These are phyloP conservation scores for Zygosaccharomyces bisporus DNA, from an alignment of 805 yeast species.

Conservation along the genomic window DNA sequence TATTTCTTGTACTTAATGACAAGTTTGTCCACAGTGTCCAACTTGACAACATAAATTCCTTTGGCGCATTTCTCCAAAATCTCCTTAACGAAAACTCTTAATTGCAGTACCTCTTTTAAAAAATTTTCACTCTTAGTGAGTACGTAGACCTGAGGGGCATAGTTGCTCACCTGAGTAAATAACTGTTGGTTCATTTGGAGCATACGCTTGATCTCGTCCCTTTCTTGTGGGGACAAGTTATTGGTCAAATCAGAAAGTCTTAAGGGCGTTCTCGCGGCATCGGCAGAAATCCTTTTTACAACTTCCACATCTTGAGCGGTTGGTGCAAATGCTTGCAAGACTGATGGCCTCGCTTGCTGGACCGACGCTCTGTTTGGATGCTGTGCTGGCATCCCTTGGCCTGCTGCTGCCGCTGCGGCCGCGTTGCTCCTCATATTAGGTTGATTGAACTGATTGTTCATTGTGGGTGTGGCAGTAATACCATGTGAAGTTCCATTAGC, in stretches of 20 bases:
- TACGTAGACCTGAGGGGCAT: constrained; percentile 73
- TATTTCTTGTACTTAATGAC: constrained; percentile 70
- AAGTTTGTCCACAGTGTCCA: constrained; percentile 65
- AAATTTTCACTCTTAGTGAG: constrained; percentile 72
- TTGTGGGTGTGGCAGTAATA: neutral
- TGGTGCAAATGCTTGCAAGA: constrained; percentile 36
- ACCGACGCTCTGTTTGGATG: constrained; percentile 16
- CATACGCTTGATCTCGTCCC: constrained; percentile 53
- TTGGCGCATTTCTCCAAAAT: constrained; percentile 66
- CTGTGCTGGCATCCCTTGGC: constrained; percentile 12
- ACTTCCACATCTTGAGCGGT: constrained; percentile 60
- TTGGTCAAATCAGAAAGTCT: constrained; percentile 63
- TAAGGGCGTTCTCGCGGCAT: constrained; percentile 63
- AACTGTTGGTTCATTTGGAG: constrained; percentile 48
- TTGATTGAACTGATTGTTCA: constrained; percentile 10
- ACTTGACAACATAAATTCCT: constrained; percentile 66
- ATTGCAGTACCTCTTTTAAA: constrained; percentile 70
- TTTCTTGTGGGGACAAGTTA: constrained; percentile 59
- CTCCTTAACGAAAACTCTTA: constrained; percentile 73
- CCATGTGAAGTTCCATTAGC: neutral
- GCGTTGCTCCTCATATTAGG: constrained; percentile 11
- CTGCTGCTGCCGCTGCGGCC: constrained; percentile 15
- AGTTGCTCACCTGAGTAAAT: constrained; percentile 64
- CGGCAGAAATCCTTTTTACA: constrained; percentile 61
- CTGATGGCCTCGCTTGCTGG: constrained; percentile 22